Base-by-base conservation (phyloP, 1,139 yeast species). In the Suzukiozyma palmioleophila region DNA sequence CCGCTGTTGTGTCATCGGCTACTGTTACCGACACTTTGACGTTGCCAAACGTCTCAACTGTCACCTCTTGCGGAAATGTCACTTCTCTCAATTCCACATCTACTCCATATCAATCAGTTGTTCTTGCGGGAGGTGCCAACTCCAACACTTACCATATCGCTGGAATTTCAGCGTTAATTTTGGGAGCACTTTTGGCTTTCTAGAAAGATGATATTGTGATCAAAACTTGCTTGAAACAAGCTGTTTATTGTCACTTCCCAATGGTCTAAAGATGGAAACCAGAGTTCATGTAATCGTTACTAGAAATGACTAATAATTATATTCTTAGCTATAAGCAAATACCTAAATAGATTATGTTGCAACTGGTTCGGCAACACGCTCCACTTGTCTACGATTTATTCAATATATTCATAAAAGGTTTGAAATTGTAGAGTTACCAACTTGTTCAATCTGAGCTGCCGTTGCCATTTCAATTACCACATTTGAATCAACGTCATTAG, bases 1-100 rank as follows among this genome's bases (percentile, higher is more conserved):
- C 36, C 16, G 36, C 36, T 26, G 36, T 33, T 8, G 36, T 33
- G 9, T 33, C 36, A 9, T 25, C 36, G 11, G 36, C 36, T 9
- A n/a, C 36, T 4, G 15, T 33, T 15, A 33, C 36, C 14, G 36
- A 33, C 8, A 33, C 36, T 26, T 14, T 33, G 13, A 13, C 26
- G 13, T 33, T 29, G 14, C 14, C 36, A 9, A 16, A 26, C 14
- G 26, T 26, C 7, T 21, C n/a, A 6, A 26, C 30, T 9, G 10
- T 33, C 6, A 33, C 36, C 13, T 24, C 36, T 12, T 33, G 36
- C 14, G 31, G 16, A 12, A 9, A 15, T 28, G 6, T 13, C 31
- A 28, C 12, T 8, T 12, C 15, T n/a, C 12, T 10, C 11, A 26
- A 26, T 26, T n/a, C 31, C 16, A 18, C 22, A 18, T 12, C 31